Evolutionary conservation across 768 basidiomycete species (phyloP).

Genomic region (Exidia glandulosa): DNA sequence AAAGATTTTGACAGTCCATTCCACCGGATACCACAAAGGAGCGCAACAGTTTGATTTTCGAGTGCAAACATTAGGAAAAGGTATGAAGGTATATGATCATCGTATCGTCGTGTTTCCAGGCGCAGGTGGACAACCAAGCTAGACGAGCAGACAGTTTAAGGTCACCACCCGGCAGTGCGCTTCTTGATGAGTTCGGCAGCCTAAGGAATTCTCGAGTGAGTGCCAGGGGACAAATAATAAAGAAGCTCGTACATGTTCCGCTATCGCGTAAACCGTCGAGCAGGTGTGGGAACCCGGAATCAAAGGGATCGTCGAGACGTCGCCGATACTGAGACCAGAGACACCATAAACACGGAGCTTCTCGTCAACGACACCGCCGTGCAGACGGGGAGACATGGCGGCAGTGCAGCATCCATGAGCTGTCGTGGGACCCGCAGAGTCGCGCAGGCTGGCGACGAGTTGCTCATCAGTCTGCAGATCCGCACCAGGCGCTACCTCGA

Average conservation of each 20-base stretch:
- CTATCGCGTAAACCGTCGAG: conserved; percentile 12
- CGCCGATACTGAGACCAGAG: conserved; percentile 27
- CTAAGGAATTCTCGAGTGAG: conserved; percentile 1
- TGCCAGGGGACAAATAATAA: conserved; percentile 2
- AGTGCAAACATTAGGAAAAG: no score
- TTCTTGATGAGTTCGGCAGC: background rate
- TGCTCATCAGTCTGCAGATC: conserved; percentile 5
- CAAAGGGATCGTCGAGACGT: conserved; percentile 13
- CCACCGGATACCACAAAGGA: no score
- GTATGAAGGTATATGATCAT: no score
- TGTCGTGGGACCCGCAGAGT: conserved; percentile 9
- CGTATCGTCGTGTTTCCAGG: no score
- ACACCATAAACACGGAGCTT: conserved; percentile 33
- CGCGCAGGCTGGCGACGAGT: conserved; percentile 11
- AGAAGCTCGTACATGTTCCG: background rate
- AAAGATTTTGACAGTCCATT: no score
- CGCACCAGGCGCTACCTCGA: conserved; percentile 1
- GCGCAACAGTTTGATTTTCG: no score
- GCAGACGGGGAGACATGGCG: conserved; percentile 27
- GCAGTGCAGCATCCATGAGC: conserved; percentile 24
- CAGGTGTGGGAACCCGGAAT: conserved; percentile 11
- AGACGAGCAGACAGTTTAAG: no score
- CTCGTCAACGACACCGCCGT: conserved; percentile 36
- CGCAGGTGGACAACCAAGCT: no score
- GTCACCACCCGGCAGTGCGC: background rate